Evolutionary conservation across 345 rosid genomes (phyloP).

Genomic region (Lumnitzera littorea): DNA sequence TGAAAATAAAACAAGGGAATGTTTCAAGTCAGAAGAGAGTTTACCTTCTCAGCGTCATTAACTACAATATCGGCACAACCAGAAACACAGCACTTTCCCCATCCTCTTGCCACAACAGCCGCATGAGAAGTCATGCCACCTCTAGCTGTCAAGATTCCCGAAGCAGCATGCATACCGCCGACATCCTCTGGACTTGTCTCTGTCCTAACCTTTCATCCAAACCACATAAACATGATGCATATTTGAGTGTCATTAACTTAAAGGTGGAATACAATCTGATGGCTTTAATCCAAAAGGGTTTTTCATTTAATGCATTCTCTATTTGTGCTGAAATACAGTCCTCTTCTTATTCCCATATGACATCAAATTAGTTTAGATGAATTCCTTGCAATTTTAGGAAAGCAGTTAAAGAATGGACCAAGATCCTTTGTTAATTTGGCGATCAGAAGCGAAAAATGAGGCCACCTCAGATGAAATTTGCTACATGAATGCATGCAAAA

Average conservation of each 20-base stretch:
- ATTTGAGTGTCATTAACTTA: too few relatives aligned
- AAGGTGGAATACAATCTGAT: neutral
- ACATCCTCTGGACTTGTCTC: slow-evolving; percentile 98
- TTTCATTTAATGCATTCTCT: too few relatives aligned
- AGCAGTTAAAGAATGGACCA: too few relatives aligned
- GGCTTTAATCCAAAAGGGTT: neutral
- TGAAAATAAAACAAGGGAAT: neutral
- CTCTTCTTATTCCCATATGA: too few relatives aligned
- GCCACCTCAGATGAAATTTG: too few relatives aligned
- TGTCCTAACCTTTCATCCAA: slow-evolving; percentile 50
- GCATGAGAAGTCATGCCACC: slow-evolving; percentile 99
- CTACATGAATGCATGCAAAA: too few relatives aligned
- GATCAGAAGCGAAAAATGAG: too few relatives aligned
- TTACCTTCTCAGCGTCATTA: slow-evolving; percentile 68
- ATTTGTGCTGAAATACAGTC: too few relatives aligned
- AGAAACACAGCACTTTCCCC: slow-evolving; percentile 96
- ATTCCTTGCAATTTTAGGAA: too few relatives aligned
- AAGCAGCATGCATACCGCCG: slow-evolving; percentile 98
- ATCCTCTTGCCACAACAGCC: slow-evolving; percentile 95
- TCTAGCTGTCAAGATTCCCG: slow-evolving; percentile 86
- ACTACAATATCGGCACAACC: slow-evolving; percentile 84
- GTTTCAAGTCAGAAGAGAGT: neutral
- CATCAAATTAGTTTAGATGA: too few relatives aligned
- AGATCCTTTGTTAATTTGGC: too few relatives aligned
- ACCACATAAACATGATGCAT: neutral